Percentiles rank a stretch among this genome's conserved stretches.
Conservation (phyloP, 768 basidiomycete species). For the Botryobasidium botryosum region DNA sequence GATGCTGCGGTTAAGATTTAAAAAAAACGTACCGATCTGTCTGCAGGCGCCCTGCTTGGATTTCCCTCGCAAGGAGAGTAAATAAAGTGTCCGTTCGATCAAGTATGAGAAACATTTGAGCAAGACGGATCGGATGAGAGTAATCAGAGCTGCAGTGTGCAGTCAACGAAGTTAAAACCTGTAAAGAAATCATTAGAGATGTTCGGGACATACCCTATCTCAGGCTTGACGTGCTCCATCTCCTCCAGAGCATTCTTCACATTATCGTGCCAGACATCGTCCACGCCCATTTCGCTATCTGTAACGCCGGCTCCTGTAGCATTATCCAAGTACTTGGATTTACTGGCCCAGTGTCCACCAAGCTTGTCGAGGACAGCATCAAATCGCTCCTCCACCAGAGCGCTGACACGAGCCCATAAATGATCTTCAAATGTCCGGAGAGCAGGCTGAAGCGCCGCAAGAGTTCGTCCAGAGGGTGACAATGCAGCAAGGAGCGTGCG, state of each 20-base stretch:
- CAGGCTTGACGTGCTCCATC: slow-evolving; percentile 30
- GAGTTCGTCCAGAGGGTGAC: slow-evolving; percentile 51
- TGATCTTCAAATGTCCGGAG: slow-evolving; percentile 88
- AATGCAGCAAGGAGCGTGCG: slow-evolving; percentile 81
- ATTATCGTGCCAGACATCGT: slow-evolving; percentile 50
- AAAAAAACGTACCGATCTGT: no score
- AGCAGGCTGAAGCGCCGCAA: slow-evolving; percentile 39
- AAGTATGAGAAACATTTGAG: slow-evolving; percentile 65
- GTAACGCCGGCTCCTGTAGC: slow-evolving; percentile 9
- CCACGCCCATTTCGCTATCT: slow-evolving; percentile 17
- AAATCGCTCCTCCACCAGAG: slow-evolving; percentile 67
- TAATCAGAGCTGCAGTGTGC: slow-evolving; percentile 4
- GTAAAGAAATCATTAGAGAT: background rate
- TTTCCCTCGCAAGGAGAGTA: slow-evolving; percentile 28
- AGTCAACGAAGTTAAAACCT: background rate
- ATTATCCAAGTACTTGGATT: slow-evolving; percentile 14
- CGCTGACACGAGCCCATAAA: slow-evolving; percentile 76
- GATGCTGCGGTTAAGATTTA: no score
- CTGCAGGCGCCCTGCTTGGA: slow-evolving; percentile 15
- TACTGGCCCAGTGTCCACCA: slow-evolving; percentile 66
- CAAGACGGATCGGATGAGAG: slow-evolving; percentile 60
- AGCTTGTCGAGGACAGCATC: slow-evolving; percentile 48
- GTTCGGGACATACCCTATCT: background rate
- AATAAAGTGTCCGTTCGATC: slow-evolving; percentile 51
- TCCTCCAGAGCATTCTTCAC: slow-evolving; percentile 39